A percentile compares a stretch with the other conserved stretches of the same genome.
Evolutionary conservation across 495 filamentous ascomycete species (phyloP).

Genomic region (Cercophora sp.): DNA sequence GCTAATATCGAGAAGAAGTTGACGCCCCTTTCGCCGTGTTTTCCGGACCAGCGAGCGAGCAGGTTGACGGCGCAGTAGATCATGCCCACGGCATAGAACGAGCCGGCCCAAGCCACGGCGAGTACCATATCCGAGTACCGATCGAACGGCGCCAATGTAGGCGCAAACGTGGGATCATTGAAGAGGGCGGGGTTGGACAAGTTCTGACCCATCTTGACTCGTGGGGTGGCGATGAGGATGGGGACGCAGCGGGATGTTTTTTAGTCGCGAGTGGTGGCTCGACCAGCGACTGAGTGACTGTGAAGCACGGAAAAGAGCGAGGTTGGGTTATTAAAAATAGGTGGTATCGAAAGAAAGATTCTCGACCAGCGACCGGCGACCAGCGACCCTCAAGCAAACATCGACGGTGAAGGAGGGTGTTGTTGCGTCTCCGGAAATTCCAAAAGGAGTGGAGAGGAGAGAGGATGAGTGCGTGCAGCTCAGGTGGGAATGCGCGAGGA

Average conservation of each 20-base stretch:
- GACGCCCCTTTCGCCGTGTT: conserved; percentile 21
- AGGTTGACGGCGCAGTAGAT: conserved; percentile 31
- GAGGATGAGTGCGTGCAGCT: not conserved
- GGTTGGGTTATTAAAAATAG: not conserved
- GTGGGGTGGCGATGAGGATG: not conserved
- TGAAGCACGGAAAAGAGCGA: not conserved
- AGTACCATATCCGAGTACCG: conserved; percentile 26
- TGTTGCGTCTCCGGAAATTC: no score
- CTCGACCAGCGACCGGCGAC: conserved; percentile 13
- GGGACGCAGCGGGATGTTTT: not conserved
- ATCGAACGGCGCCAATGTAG: conserved; percentile 22
- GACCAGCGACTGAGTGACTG: conserved; percentile 10
- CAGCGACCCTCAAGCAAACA: conserved; percentile 17
- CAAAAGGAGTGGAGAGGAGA: conserved; percentile 4
- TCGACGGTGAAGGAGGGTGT: no score
- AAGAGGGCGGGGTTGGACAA: conserved; percentile 25
- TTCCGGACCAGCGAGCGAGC: conserved; percentile 31
- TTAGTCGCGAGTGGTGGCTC: not conserved
- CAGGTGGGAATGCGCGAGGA: no score
- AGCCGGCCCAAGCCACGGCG: conserved; percentile 27
- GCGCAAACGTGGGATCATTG: conserved; percentile 24
- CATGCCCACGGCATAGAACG: conserved; percentile 33
- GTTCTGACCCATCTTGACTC: conserved; percentile 30
- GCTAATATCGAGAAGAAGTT: conserved; percentile 25
- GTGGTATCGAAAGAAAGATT: not conserved